A percentile compares a stretch with the other conserved stretches of the same genome.
phyloP scores from a whole-genome alignment of 768 basidiomycete species.

The Tulasnella sp. region DNA sequence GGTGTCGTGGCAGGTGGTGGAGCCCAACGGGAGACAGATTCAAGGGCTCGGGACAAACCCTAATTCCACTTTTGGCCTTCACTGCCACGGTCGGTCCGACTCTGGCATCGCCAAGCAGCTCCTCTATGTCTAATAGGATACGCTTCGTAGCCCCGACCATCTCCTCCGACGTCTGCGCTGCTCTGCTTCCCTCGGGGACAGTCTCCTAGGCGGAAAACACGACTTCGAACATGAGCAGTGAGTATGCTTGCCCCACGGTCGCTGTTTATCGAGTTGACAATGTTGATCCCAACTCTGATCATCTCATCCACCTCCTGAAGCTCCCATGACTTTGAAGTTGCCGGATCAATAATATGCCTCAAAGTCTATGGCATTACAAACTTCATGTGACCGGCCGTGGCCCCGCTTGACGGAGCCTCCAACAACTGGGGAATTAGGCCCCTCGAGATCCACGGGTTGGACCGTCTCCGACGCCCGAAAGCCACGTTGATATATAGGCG shows the following conservation, averaged over 20 bases:
- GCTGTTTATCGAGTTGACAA: neutral
- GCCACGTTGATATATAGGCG: no score
- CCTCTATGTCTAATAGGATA: neutral
- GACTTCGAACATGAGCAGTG: neutral
- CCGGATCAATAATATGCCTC: neutral
- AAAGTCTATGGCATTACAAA: neutral
- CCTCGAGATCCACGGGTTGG: no score
- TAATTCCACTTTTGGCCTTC: neutral
- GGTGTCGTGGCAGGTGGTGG: no score
- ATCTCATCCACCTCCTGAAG: neutral
- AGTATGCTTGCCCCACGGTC: neutral
- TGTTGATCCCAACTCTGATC: neutral
- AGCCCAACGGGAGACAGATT: neutral
- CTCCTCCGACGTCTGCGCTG: neutral
- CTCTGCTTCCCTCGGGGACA: neutral
- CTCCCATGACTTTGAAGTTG: neutral
- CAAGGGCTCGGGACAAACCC: neutral
- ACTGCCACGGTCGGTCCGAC: neutral
- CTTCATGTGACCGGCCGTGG: neutral
- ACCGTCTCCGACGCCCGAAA: no score
- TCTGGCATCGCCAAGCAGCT: neutral
- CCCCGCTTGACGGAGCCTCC: no score
- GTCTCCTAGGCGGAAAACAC: neutral
- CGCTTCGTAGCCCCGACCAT: neutral
- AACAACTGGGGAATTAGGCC: no score